Percentiles rank a stretch among this genome's conserved stretches.
phyloP scores from a whole-genome alignment of 192 early-diverging fungal genomes.

The Entomortierella beljakovae region DNA sequence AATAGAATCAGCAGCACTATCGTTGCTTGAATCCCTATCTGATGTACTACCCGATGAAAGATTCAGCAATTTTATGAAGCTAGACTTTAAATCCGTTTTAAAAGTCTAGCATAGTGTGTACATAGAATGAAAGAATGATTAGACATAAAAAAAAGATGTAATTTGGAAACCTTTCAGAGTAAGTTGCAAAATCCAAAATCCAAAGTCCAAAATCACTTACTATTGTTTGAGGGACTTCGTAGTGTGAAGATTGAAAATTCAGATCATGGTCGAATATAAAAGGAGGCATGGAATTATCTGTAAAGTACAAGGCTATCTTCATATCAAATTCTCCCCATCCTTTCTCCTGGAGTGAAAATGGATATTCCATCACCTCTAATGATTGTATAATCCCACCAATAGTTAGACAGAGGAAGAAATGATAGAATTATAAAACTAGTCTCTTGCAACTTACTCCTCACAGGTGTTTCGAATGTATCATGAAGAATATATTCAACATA shows the following conservation, averaged over 20 bases:
- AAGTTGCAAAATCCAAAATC: too few species aligned
- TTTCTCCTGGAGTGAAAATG: slow-evolving; percentile 64
- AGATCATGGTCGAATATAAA: slow-evolving; percentile 62
- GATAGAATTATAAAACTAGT: background rate
- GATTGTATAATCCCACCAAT: background rate
- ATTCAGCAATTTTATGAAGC: slow-evolving; percentile 42
- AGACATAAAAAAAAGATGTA: background rate
- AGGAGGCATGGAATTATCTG: slow-evolving; percentile 55
- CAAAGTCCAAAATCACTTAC: slow-evolving; percentile 35
- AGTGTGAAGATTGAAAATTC: slow-evolving; percentile 63
- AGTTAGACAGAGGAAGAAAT: slow-evolving; percentile 1
- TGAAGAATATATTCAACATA: slow-evolving; percentile 65
- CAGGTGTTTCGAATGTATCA: slow-evolving; percentile 58
- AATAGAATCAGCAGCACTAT: slow-evolving; percentile 18
- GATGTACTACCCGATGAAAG: slow-evolving; percentile 12
- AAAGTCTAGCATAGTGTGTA: slow-evolving; percentile 12
- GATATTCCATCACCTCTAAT: slow-evolving; percentile 61
- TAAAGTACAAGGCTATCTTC: slow-evolving; percentile 64
- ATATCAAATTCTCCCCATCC: slow-evolving; percentile 76
- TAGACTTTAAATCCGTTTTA: slow-evolving; percentile 32
- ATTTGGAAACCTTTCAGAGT: too few species aligned
- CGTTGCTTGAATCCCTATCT: slow-evolving; percentile 34
- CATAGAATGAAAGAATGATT: background rate
- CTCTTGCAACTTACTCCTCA: slow-evolving; percentile 48
- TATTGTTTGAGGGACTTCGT: slow-evolving; percentile 55